phyloP scores from a whole-genome alignment of 2,329 filamentous ascomycete species.

The Xylariaceae sp. region DNA sequence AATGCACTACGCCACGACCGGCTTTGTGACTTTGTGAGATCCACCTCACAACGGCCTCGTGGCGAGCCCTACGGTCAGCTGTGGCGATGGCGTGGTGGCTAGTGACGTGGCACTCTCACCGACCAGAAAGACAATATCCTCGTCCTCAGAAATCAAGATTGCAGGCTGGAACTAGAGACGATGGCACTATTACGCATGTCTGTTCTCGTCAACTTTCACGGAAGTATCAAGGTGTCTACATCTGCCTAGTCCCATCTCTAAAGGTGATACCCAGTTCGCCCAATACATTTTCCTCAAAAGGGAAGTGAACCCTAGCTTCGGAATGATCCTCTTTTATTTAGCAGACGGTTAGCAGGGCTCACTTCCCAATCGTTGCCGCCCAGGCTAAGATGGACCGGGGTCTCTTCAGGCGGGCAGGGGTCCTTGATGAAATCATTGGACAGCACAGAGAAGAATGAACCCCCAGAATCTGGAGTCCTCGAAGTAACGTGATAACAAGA shows the following conservation, averaged over 20 bases:
- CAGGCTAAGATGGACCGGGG: constrained; percentile 21
- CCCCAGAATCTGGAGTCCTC: constrained; percentile 21
- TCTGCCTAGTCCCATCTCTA: too few species aligned
- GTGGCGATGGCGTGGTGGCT: constrained; percentile 25
- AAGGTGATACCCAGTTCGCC: too few species aligned
- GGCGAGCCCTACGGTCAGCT: constrained; percentile 1
- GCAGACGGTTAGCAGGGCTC: constrained; percentile 19
- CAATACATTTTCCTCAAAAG: background rate
- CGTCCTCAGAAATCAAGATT: constrained; percentile 1
- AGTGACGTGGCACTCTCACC: constrained; percentile 28
- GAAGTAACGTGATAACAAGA: constrained; percentile 30
- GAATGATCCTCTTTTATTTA: constrained; percentile 24
- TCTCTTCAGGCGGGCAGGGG: constrained; percentile 29
- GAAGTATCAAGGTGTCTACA: too few species aligned
- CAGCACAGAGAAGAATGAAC: constrained; percentile 18
- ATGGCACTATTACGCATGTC: background rate
- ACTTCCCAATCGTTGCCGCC: constrained; percentile 29
- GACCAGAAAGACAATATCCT: too few species aligned
- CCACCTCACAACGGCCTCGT: background rate
- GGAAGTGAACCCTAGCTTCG: constrained; percentile 10
- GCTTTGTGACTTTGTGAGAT: constrained; percentile 12
- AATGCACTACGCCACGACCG: constrained; percentile 29
- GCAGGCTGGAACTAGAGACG: constrained; percentile 6
- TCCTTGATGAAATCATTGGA: constrained; percentile 28
- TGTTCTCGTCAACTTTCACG: too few species aligned